Conservation (phyloP, 2,329 filamentous ascomycete genomes). For the Clarireedia homoeocarpa region DNA sequence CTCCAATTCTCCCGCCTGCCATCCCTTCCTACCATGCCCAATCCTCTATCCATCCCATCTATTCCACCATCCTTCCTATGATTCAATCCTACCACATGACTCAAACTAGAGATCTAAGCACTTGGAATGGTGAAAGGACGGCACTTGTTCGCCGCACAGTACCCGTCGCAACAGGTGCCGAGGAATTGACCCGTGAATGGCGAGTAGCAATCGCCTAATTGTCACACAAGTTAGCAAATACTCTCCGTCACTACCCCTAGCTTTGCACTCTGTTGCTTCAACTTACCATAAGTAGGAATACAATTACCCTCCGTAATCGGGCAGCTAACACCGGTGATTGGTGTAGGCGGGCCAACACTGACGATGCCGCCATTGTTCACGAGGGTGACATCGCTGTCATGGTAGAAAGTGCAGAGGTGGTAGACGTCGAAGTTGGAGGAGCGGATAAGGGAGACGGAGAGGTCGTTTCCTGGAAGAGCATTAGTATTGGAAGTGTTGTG, state of each 20-base stretch:
- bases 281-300: constrained; percentile 6
- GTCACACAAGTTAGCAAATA: neutral
- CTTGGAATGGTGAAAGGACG: neutral
- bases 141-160: constrained; percentile 5
- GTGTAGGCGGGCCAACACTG: constrained; percentile 2
- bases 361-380: constrained; percentile 4
- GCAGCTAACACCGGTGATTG: neutral
- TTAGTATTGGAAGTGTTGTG: neutral
- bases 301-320: neutral
- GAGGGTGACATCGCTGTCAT: neutral
- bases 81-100: too few relatives aligned
- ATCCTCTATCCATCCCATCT: too few relatives aligned
- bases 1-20: too few relatives aligned
- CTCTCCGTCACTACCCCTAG: too few relatives aligned
- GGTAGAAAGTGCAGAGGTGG: neutral
- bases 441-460: constrained; percentile 6
- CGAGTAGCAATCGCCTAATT: constrained; percentile 1
- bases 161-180: constrained; percentile 5
- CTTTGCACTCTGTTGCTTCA: neutral
- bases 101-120: too few relatives aligned
- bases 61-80: too few relatives aligned
- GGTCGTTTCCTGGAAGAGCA: neutral
- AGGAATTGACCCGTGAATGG: neutral
- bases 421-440: constrained; percentile 7
- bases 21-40: too few relatives aligned